Base-by-base conservation (phyloP, 2,329 filamentous ascomycete genomes). In the Colletotrichum cordylinicola region DNA sequence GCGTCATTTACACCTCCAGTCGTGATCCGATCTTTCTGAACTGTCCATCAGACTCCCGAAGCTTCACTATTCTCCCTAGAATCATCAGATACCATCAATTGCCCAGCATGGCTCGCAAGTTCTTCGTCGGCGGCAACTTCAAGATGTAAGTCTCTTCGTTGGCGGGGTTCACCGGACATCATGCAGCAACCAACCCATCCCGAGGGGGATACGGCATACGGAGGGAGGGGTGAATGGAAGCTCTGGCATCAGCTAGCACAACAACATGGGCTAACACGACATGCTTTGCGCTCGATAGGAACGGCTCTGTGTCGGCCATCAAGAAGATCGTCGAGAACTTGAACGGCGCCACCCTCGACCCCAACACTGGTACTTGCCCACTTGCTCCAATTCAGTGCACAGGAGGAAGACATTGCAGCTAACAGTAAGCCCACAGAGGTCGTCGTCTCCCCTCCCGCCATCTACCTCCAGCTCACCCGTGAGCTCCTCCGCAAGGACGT, bases 111-210 rank as follows among this genome's bases (percentile, higher is more conserved):
- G 91, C 93, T 91, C 96, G 96, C 90, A 94, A 96, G 90, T 98
- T 98, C 91, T 98, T 98, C 87, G 95, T 98, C 87, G 96, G 96
- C 87, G 96, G 96, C 85, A 99, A 99, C 94, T 98, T 98, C 91
- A 98, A 99, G 92, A 98, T 98, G 96, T 98, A 89, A 85, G 91
- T 86, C 64, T 48, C 70, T 48, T 18, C 31, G 67, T 60, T 72
- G 69, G 60, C 43, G 72, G 71, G 67, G 75, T 70, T 43, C n/a
- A 58, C 21, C 43, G 43, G n/a, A 52, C 16, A 70, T 29, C 67
- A 56, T 72, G 55, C 72, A 61, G 33, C 33, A 33, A 27, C 31
- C 35, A 27, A 18, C 39, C 43, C n/a, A 52, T 52, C n/a, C n/a
- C n/a, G 21, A 52, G 43, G 10, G 43, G 43, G n/a, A 39, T 29